Evolutionary conservation across 2,329 filamentous ascomycete species (phyloP).

Genomic region (Arthrobotrys pseudoclavata): DNA sequence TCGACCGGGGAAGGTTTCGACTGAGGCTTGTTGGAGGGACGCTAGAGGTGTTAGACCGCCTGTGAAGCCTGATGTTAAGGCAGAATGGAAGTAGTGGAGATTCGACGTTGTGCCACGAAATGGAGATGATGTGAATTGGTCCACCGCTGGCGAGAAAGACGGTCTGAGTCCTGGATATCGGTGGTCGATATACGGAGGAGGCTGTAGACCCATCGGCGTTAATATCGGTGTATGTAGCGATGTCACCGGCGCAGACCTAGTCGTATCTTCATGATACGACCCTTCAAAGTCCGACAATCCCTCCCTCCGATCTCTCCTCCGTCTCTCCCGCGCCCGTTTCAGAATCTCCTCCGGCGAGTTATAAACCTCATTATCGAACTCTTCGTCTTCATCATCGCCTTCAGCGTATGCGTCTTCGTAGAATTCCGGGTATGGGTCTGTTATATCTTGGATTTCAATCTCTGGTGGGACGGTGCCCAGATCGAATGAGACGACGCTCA

Average conservation of each 20-base stretch:
- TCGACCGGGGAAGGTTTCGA: slow-evolving; percentile 51
- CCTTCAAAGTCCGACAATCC: slow-evolving; percentile 45
- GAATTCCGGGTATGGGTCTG: slow-evolving; percentile 94
- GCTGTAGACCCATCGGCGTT: slow-evolving; percentile 51
- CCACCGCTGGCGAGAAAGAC: slow-evolving; percentile 61
- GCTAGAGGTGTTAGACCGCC: slow-evolving; percentile 84
- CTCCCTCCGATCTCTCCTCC: slow-evolving; percentile 64
- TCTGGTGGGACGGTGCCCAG: slow-evolving; percentile 87
- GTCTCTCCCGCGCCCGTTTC: slow-evolving; percentile 64
- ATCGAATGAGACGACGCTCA: slow-evolving; percentile 92
- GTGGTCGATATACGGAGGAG: slow-evolving; percentile 57
- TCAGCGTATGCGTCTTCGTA: slow-evolving; percentile 85
- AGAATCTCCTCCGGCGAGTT: slow-evolving; percentile 63
- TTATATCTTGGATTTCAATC: slow-evolving; percentile 95
- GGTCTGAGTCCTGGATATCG: slow-evolving; percentile 60
- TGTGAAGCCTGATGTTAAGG: slow-evolving; percentile 78
- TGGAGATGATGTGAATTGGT: slow-evolving; percentile 60
- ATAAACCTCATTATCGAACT: slow-evolving; percentile 65
- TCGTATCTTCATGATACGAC: slow-evolving; percentile 30
- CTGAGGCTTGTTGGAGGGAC: slow-evolving; percentile 68
- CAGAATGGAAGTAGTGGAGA: slow-evolving; percentile 85
- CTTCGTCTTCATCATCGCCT: slow-evolving; percentile 70
- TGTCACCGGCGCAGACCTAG: slow-evolving; percentile 41
- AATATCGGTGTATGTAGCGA: slow-evolving; percentile 41
- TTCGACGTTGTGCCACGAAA: slow-evolving; percentile 71